These are phyloP conservation scores for Cylindrotheca fusiformis DNA, from an alignment of 108 stramenopile genomes.

Conservation along the genomic window DNA sequence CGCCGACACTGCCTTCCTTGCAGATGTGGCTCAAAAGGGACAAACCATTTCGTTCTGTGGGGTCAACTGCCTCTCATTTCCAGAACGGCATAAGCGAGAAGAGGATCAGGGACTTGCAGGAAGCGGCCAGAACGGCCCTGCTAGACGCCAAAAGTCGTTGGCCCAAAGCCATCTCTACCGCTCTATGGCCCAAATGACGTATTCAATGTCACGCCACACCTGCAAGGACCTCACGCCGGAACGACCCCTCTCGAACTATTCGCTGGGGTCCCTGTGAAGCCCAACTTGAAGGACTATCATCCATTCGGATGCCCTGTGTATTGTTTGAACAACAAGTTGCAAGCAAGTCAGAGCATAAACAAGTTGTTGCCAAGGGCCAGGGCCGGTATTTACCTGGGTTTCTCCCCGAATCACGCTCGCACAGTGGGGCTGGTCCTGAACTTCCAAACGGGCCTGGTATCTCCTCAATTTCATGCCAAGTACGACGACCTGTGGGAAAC, in stretches of 20 bases:
- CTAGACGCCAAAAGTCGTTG: slow-evolving; percentile 37
- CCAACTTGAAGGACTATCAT: slow-evolving; percentile 18
- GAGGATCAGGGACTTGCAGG: slow-evolving; percentile 30
- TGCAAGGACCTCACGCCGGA: slow-evolving; percentile 22
- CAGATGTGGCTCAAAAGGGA: not conserved
- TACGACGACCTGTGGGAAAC: slow-evolving; percentile 40
- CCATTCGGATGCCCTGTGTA: slow-evolving; percentile 55
- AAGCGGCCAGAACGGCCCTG: slow-evolving; percentile 26
- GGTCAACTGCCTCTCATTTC: slow-evolving; percentile 46
- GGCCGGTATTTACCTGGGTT: slow-evolving; percentile 29
- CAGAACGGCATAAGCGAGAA: slow-evolving; percentile 52
- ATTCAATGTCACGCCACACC: slow-evolving; percentile 32
- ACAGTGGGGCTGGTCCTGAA: slow-evolving; percentile 23
- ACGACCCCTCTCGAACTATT: slow-evolving; percentile 33
- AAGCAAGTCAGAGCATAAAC: slow-evolving; percentile 49
- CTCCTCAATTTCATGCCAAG: slow-evolving; percentile 30
- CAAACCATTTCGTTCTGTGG: slow-evolving; percentile 39
- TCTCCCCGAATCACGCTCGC: slow-evolving; percentile 20
- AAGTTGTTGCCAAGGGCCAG: slow-evolving; percentile 24
- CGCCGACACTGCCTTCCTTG: slow-evolving; percentile 20
- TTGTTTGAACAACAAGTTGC: too few species aligned
- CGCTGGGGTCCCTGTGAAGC: not conserved
- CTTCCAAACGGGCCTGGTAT: slow-evolving; percentile 27
- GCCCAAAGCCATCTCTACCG: slow-evolving; percentile 20
- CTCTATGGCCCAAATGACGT: slow-evolving; percentile 38